Evolutionary conservation across 2,329 filamentous ascomycete species (phyloP).

Genomic region (Colletotrichum navitas): DNA sequence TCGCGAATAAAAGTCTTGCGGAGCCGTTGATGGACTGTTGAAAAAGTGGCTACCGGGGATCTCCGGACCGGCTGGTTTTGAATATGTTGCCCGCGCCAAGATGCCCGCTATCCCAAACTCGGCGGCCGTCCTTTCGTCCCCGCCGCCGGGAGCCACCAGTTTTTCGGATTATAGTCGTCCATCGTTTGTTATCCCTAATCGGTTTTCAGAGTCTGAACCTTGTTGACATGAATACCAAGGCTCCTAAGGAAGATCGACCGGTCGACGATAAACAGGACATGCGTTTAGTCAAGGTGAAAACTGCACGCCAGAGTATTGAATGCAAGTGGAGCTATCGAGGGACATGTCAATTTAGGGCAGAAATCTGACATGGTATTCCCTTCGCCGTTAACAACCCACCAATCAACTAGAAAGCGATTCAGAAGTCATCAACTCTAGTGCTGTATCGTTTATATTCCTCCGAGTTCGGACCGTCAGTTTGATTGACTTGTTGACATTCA

Average conservation of each 20-base stretch:
- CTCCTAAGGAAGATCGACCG: no score
- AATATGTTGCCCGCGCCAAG: background rate
- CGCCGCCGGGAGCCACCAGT: no score
- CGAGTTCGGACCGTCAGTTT: background rate
- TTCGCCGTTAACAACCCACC: background rate
- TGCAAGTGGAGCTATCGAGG: background rate
- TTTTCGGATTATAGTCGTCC: background rate
- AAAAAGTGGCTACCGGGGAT: background rate
- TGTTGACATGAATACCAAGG: background rate
- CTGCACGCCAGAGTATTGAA: background rate
- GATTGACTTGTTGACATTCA: background rate
- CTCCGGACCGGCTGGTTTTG: background rate
- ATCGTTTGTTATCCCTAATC: background rate
- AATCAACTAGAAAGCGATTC: background rate
- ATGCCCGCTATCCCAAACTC: background rate
- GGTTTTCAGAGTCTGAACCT: no score
- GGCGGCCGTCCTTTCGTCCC: background rate
- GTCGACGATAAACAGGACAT: background rate
- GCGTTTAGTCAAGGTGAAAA: background rate
- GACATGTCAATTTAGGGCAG: constrained; percentile 24
- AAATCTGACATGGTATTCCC: background rate
- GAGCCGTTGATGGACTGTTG: background rate
- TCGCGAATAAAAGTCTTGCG: constrained; percentile 22
- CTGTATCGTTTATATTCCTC: background rate
- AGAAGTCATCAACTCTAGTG: background rate